Evolutionary conservation across 1,284 basidiomycete genomes (phyloP), one percentile per base, ranked within the genome.

Genomic region (Malassezia vespertilionis): DNA sequence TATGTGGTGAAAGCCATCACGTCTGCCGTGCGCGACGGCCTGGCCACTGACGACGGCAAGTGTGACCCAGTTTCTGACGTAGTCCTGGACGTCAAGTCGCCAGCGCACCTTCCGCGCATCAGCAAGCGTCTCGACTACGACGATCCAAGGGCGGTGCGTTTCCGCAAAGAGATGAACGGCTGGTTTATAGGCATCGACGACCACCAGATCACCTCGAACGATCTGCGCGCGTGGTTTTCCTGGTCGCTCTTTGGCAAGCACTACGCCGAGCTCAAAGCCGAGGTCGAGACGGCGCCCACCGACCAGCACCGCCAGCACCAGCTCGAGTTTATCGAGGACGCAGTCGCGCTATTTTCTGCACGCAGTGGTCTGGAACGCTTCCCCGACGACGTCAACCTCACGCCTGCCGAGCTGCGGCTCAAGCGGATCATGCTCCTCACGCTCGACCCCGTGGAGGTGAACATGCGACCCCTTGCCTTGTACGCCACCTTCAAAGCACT

Each of bases 141-240:
- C 40, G 65, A 68, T 32, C 60, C 63, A 3, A 51, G 65, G 22
- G 65, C 65, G 6, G 36, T 45, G 22, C 48, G 52, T 41, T 68
- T 68, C 31, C 55, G 54, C 26, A 10, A 56, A 20, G 57, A 55
- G 26, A 60, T 63, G 34, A 44, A 50, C n/a, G 54, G 36, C 38
- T 67, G 64, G 64, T 67, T 65, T 53, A 54, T 57, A 10, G 55
- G 53, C 11, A 36, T 44, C 12, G 28, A 34, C 5, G 36, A 45
- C 11, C 56, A 60, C 15, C 45, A 63, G 9, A 57, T 67, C 20
- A 57, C 57, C 8, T 46, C 56, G 9, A 38, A 54, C 11, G 65
- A 69, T 28, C 54, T 61, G 37, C 52, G 55, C 42, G 60, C 61
- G 33, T 71, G 68, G 68, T 52, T 69, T 21, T 56, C 63, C 5